Conservation (phyloP, 148 eudicot genomes). For the Rhododendron williamsianum region DNA sequence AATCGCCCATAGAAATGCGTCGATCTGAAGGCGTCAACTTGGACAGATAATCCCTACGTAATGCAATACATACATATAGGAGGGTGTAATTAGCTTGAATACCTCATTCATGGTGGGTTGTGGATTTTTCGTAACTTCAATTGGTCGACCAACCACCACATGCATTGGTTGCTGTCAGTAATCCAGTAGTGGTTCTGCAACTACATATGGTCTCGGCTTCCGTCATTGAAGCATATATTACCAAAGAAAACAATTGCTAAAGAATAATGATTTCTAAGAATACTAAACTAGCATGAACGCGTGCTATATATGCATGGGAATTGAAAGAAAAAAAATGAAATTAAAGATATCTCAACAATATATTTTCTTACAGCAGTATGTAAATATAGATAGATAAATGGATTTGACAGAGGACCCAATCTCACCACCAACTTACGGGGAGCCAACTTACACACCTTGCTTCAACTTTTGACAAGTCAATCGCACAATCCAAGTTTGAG, state of each 20-base stretch:
- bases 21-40: too few relatives aligned
- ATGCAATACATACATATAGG: not conserved
- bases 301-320: not conserved
- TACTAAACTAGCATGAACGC: not conserved
- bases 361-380: too few relatives aligned
- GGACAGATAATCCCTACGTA: not conserved
- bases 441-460: too few relatives aligned
- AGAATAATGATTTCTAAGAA: not conserved
- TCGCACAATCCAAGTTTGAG: too few relatives aligned
- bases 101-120: slow-evolving; percentile 75
- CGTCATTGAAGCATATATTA: not conserved
- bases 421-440: too few relatives aligned
- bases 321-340: too few relatives aligned
- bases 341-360: too few relatives aligned
- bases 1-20: not conserved
- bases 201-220: not conserved
- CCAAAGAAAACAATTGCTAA: not conserved
- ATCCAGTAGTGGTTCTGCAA: not conserved
- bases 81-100: not conserved
- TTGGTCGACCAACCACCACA: slow-evolving; percentile 84
- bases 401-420: too few relatives aligned
- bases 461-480: too few relatives aligned
- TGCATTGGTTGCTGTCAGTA: slow-evolving; percentile 40
- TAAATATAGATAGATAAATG: too few relatives aligned
- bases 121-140: slow-evolving; percentile 53